Conservation (phyloP, 345 rosid species). For the Hypericum perforatum region DNA sequence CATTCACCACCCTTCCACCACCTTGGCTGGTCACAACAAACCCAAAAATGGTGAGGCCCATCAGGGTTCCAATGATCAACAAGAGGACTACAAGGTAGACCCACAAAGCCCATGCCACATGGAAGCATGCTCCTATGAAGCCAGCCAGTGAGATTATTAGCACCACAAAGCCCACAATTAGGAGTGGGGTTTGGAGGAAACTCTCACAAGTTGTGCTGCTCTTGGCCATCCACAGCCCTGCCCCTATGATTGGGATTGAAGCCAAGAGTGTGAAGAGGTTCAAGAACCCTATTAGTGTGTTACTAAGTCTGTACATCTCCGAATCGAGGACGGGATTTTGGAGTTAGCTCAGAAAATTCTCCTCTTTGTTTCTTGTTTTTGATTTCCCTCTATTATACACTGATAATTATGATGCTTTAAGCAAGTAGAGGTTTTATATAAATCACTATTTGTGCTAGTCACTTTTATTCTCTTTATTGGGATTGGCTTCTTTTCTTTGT, state of each 20-base stretch:
- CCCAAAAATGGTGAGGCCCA: conserved; percentile 66
- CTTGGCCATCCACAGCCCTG: conserved; percentile 81
- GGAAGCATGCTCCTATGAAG: conserved; percentile 83
- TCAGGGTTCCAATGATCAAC: conserved; percentile 46
- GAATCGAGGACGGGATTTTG: no score
- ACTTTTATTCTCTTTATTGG: no score
- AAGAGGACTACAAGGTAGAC: conserved; percentile 77
- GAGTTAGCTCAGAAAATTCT: no score
- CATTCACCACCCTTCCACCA: conserved; percentile 60
- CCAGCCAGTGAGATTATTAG: conserved; percentile 70
- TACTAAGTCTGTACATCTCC: conserved; percentile 70
- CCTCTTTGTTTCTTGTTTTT: no score
- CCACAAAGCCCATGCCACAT: conserved; percentile 82
- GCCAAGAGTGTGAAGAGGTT: conserved; percentile 74
- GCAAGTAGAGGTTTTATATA: no score
- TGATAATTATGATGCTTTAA: no score
- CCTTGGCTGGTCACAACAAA: conserved; percentile 69
- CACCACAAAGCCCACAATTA: conserved; percentile 40
- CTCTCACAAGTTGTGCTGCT: conserved; percentile 73
- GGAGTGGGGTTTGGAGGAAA: conserved; percentile 78
- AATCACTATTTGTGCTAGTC: no score
- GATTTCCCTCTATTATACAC: no score
- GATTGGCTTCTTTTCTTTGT: no score
- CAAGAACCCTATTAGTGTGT: conserved; percentile 65
- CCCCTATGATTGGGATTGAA: conserved; percentile 78